A percentile compares a stretch with the other conserved stretches of the same genome.
Conservation (phyloP, 176 grass and related monocot genomes). For the Triticum timopheevii region DNA sequence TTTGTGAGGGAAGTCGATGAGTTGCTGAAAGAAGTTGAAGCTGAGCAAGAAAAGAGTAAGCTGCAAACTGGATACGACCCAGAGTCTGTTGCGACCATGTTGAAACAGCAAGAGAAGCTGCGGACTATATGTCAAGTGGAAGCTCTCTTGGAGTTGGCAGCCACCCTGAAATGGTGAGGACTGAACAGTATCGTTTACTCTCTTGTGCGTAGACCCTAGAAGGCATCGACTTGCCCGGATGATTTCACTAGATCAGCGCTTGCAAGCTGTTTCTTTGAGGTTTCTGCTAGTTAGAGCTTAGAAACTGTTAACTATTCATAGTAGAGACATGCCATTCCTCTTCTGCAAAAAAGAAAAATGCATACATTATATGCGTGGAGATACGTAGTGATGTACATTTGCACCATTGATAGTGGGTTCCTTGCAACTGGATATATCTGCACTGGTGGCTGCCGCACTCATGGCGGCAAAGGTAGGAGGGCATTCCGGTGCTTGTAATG, state of each 20-base stretch:
- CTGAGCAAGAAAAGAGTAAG: slow-evolving; percentile 47
- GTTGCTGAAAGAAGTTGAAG: slow-evolving; percentile 73
- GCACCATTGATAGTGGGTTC: too few relatives aligned
- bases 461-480: too few relatives aligned
- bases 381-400: neutral
- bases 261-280: neutral
- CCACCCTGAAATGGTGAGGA: slow-evolving; percentile 71
- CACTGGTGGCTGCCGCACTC: too few relatives aligned
- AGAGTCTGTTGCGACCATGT: slow-evolving; percentile 68
- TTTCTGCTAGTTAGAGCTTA: slow-evolving; percentile 7
- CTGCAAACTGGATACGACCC: slow-evolving; percentile 59
- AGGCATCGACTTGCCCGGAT: slow-evolving; percentile 9
- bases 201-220: neutral
- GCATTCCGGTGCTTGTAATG: too few relatives aligned
- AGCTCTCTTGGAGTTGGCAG: slow-evolving; percentile 64
- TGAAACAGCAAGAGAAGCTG: slow-evolving; percentile 89
- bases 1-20: slow-evolving; percentile 82
- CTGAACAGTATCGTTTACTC: neutral
- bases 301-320: neutral
- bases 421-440: too few relatives aligned
- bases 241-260: neutral
- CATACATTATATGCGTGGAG: slow-evolving; percentile 6
- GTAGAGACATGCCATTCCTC: neutral
- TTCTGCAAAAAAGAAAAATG: neutral
- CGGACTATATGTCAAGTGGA: slow-evolving; percentile 71